Conservation (phyloP, 1,139 yeast species). For the Petasospora fabianii region DNA sequence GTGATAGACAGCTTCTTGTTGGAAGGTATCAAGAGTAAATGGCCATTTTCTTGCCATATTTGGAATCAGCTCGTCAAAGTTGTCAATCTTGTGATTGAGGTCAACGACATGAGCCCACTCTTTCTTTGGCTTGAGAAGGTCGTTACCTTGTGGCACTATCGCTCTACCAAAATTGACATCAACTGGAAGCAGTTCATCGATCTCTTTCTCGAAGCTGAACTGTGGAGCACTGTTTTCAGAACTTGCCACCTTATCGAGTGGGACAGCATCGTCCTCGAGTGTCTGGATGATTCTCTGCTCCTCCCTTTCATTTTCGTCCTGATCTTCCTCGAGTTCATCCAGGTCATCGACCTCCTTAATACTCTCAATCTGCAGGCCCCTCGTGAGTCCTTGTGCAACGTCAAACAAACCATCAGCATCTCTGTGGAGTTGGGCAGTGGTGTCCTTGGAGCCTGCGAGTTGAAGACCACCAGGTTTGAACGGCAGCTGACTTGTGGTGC, state of each 20-base stretch:
- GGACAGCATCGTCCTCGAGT: constrained; percentile 28
- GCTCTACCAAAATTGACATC: constrained; percentile 45
- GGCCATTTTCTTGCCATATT: constrained; percentile 94
- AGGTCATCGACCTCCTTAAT: constrained; percentile 5
- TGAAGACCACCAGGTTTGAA: constrained; percentile 89
- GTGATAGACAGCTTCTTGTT: constrained; percentile 94
- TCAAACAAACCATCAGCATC: constrained; percentile 76
- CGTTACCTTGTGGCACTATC: constrained; percentile 28
- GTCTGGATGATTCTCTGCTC: constrained; percentile 22
- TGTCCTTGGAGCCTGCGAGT: constrained; percentile 27
- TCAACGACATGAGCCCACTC: constrained; percentile 97
- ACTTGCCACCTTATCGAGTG: constrained; percentile 23
- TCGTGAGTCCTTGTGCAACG: constrained; percentile 72
- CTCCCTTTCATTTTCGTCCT: constrained; percentile 15
- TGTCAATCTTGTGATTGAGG: constrained; percentile 73
- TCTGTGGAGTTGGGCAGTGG: constrained; percentile 47
- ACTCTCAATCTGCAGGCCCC: constrained; percentile 52
- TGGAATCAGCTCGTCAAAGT: constrained; percentile 85
- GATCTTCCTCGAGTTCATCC: constrained; percentile 17
- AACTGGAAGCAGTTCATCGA: constrained; percentile 76
- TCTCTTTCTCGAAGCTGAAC: constrained; percentile 35
- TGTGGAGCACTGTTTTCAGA: neutral
- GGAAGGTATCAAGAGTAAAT: constrained; percentile 89
- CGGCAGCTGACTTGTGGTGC: constrained; percentile 76
- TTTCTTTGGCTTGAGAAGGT: constrained; percentile 29